Conservation (phyloP, 768 basidiomycete genomes). For the Podaxis sp. region DNA sequence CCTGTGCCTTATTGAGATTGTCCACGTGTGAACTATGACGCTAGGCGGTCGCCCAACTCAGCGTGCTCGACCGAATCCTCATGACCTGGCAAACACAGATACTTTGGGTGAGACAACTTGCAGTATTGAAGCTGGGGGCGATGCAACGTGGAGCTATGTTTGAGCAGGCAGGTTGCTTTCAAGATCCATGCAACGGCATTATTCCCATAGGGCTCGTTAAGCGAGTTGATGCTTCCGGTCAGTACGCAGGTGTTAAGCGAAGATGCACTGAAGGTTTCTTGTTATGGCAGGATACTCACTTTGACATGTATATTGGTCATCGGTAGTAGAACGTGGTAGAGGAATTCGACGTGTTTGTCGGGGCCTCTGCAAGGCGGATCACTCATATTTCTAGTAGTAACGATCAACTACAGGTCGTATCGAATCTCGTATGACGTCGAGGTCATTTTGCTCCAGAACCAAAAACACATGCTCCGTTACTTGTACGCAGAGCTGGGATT, state of each 20-base stretch:
- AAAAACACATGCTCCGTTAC: conserved; percentile 10
- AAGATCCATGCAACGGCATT: not conserved
- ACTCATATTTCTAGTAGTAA: not conserved
- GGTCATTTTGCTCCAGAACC: not conserved
- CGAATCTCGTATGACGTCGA: conserved; percentile 5
- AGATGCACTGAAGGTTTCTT: not conserved
- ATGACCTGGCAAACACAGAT: not conserved
- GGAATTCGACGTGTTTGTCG: not conserved
- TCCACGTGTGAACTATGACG: not conserved
- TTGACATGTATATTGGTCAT: not conserved
- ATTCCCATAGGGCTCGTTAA: conserved; percentile 10
- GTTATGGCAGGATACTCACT: not conserved
- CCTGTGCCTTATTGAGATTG: not conserved
- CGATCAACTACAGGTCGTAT: not conserved
- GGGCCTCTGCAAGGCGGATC: conserved; percentile 8
- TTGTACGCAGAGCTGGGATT: not conserved
- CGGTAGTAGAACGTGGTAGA: conserved; percentile 12
- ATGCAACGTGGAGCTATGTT: not conserved
- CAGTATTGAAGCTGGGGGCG: not conserved
- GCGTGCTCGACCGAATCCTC: not conserved
- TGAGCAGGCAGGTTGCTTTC: conserved; percentile 1
- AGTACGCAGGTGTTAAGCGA: conserved; percentile 14
- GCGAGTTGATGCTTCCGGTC: conserved; percentile 8
- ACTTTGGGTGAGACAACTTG: not conserved
- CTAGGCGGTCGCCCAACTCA: not conserved